Base-by-base conservation (phyloP, 768 basidiomycete species). In the Mycena belliarum region DNA sequence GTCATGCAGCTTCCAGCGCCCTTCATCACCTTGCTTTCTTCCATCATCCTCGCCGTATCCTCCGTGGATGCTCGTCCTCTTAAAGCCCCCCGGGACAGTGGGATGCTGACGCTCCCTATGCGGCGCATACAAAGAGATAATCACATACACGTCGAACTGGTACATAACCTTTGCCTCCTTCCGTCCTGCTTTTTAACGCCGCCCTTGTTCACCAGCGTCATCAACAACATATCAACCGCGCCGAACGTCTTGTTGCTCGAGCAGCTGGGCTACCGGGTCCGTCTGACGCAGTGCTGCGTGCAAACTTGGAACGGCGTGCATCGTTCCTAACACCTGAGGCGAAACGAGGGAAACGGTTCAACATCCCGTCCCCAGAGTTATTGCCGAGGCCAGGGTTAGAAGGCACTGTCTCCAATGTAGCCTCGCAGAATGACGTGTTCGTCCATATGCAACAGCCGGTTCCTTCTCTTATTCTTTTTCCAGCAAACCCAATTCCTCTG, bases 201-300 rank as follows among this genome's bases (percentile, higher is more conserved):
- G n/a, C 16, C 5, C 32, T 15, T 9, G 37, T 21, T 35, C n/a
- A 33, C 16, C 6, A 63, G 62, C 62, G 62, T 23, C 62, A 63
- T 53, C 58, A 63, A 25, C 62, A 63, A 14, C 57, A 60, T 18
- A 29, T 63, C n/a, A 63, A 63, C 48, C 62, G 62, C 37, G 62
- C 58, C 16, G 35, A 56, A 4, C 62, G 62, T 24, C 57, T 63
- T 24, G 21, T 42, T 4, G 57, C 62, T 46, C 62, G 58, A 33
- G 58, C 51, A 0, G 46, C 58, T 12, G 55, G 58, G 2, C 47
- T 35, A 14, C 33, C 46, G 15, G 62, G 44, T 0, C 62, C 62
- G 1, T 60, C 62, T 32, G 55, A 53, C 20, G 40, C 29, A 2
- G 35, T 60, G 40, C 55, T 63, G n/a, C 40, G 33, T 4, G 55